Evolutionary conservation across 169 alveolate genomes (phyloP).

Genomic region (Plasmodium vivax): DNA sequence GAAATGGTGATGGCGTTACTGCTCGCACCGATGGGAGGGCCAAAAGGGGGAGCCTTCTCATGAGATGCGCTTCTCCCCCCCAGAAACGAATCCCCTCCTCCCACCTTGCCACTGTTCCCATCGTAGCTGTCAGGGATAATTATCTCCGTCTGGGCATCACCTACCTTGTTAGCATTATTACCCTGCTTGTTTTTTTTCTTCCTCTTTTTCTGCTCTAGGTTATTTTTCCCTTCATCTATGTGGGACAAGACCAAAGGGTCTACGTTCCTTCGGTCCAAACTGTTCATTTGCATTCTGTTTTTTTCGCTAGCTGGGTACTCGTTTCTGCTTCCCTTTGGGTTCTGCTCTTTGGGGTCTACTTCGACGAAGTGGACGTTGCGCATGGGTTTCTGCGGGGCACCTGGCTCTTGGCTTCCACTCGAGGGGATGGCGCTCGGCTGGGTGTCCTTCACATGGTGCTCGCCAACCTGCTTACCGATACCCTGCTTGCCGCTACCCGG

Average conservation of each 20-base stretch:
- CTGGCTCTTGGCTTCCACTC: background rate
- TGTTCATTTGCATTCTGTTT: background rate
- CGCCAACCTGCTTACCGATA: background rate
- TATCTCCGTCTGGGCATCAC: background rate
- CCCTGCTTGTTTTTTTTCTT: slow-evolving; percentile 1
- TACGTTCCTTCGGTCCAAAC: background rate
- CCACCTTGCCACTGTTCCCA: background rate
- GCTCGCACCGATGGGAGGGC: background rate
- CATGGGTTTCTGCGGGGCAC: background rate
- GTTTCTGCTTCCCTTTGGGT: background rate
- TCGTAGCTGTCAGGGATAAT: background rate
- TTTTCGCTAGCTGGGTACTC: background rate
- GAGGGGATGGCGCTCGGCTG: background rate
- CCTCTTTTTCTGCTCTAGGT: background rate
- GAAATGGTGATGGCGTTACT: background rate
- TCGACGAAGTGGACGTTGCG: background rate
- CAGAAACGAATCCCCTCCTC: background rate
- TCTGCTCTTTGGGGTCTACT: background rate
- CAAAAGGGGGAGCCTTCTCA: background rate
- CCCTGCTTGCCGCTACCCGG: background rate
- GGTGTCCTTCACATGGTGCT: background rate
- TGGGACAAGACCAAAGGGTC: background rate
- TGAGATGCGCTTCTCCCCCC: background rate
- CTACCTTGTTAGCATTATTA: background rate
- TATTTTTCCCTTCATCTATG: background rate